Evolutionary conservation across 371 early-diverging fungal species (phyloP), one percentile per base, ranked within the genome.

Genomic region (Mucor piriformis): DNA sequence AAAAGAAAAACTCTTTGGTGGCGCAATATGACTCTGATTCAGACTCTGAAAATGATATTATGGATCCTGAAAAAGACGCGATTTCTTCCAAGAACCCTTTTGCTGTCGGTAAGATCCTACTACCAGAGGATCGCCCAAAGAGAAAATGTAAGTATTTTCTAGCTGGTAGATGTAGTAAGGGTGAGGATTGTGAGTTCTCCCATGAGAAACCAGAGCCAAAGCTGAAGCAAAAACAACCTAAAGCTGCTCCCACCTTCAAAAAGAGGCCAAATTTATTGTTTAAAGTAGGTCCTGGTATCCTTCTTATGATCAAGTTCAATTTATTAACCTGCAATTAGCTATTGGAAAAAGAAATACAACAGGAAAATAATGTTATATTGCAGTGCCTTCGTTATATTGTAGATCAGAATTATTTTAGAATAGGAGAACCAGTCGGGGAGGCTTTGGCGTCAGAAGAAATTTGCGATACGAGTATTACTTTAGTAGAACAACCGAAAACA

Each of bases 31-130:
- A 44, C 13, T 54, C 53, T 12, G 38, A 52, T 13, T 46, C 37
- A 10, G 64, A 74, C 3, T 59, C 57, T 0, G 57, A 64, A 7
- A 69, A 80, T 13, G 69, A 64, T 32, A 8, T 54, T 2, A 78
- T 84, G 72, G 83, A 83, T 50, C 73, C 72, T 11, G 76, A 80
- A 24, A 67, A 55, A 29, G 83, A 85, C 47, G 83, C 83, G 0
- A 51, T 83, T 8, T 64, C 77, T 0, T 83, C 85, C 25, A 85
- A 85, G 50, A 82, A 85, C 61, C 85, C 85, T 2, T 57, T 57
- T 0, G 55, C 58, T 0, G 74, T 76, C 40, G 83, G 82, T 10
- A 78, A 74, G 35, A 62, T 78, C 12, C 37, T 69, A 7, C 37
- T 81, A 34, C 74, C 76, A 11, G 68, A 59, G 16, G 69, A 66